Conservation (phyloP, 495 filamentous ascomycete species). For the Hyaloscypha bicolor region DNA sequence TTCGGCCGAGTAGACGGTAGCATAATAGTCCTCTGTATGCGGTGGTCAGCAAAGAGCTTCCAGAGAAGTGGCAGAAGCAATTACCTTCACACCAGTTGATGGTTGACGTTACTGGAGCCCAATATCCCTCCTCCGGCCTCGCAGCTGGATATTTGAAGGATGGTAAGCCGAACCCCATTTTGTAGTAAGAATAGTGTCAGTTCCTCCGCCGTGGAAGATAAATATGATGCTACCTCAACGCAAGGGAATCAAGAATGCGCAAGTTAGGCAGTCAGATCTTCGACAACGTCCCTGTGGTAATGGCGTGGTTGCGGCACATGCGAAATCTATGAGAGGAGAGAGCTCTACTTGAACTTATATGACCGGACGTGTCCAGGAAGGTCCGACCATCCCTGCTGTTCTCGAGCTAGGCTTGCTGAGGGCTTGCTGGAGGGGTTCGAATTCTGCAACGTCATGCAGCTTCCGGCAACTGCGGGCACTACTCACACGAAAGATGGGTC, state of each 20-base stretch:
- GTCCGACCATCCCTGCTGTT: slow-evolving; percentile 9
- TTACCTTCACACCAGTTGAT: slow-evolving; percentile 86
- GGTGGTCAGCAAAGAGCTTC: background rate
- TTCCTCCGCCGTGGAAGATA: background rate
- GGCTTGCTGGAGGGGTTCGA: background rate
- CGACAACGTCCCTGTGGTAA: background rate
- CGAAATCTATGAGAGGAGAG: background rate
- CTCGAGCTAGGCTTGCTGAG: background rate
- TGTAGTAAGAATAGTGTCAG: slow-evolving; percentile 3
- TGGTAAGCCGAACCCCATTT: slow-evolving; percentile 27
- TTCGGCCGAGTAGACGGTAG: slow-evolving; percentile 61
- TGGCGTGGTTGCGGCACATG: background rate
- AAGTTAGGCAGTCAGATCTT: background rate
- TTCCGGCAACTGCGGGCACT: background rate
- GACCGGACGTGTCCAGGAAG: background rate
- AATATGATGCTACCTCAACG: background rate
- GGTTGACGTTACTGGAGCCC: slow-evolving; percentile 85
- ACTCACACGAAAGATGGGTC: background rate
- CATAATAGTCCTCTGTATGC: slow-evolving; percentile 59
- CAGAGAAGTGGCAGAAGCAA: background rate
- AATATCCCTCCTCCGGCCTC: slow-evolving; percentile 66
- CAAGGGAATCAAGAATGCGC: background rate
- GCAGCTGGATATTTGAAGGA: slow-evolving; percentile 68
- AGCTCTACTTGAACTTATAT: slow-evolving; percentile 9
- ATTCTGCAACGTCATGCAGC: slow-evolving; percentile 20